Evolutionary conservation across 305 asterid species (phyloP).

Genomic region (Coffea humblotiana): DNA sequence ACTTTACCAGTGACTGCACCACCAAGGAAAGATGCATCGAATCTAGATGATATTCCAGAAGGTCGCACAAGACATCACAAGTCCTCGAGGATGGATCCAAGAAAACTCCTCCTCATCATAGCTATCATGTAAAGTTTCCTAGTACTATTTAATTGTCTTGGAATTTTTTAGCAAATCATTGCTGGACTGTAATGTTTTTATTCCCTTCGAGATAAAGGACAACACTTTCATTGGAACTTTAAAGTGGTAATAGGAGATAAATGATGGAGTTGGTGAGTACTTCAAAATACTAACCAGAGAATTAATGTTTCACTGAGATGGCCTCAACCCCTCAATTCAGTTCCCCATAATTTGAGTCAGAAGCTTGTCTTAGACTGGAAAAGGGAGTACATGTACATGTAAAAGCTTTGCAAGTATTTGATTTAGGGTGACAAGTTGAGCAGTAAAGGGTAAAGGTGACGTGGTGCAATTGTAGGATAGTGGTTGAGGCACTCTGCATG

Average conservation of each 20-base stretch:
- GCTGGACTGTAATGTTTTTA: neutral
- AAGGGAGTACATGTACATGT: neutral
- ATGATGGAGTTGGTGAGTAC: neutral
- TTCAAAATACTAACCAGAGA: neutral
- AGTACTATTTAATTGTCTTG: neutral
- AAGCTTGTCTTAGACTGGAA: neutral
- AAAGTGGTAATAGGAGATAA: neutral
- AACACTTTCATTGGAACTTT: neutral
- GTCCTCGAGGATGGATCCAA: conserved; percentile 88
- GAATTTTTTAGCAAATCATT: neutral
- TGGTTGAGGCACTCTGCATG: neutral
- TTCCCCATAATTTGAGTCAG: neutral
- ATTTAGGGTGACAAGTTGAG: neutral
- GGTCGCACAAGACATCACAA: conserved; percentile 67
- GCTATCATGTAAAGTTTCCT: conserved; percentile 68
- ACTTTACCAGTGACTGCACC: conserved; percentile 93
- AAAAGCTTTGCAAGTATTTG: neutral
- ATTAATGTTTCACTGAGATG: neutral
- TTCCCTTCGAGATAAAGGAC: conserved; percentile 1
- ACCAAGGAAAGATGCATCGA: conserved; percentile 64
- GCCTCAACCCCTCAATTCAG: neutral
- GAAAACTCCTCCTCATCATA: conserved; percentile 81
- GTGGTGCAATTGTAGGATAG: neutral
- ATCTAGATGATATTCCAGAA: conserved; percentile 67
- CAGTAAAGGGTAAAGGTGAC: neutral